A percentile compares a stretch with the other conserved stretches of the same genome.
Conservation (phyloP, 202 grass and related monocot genomes). For the Saccharum hybrid region DNA sequence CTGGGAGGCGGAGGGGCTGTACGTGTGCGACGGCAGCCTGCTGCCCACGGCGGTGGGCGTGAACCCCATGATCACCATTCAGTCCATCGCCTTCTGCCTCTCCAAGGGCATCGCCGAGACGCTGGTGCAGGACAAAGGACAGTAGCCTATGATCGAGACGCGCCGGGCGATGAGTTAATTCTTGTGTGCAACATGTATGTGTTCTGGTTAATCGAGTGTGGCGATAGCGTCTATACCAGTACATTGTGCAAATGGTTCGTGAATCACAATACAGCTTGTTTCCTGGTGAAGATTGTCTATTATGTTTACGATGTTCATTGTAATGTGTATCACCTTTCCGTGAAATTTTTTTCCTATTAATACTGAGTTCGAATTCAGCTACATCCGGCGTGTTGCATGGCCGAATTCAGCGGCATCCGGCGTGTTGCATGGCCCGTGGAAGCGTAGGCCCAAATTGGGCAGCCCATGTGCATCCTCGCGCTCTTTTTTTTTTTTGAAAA, state of each 20-base stretch:
- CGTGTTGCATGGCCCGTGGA: background rate
- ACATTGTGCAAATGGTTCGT: conserved; percentile 1
- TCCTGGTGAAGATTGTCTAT: background rate
- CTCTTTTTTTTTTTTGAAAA: too few species aligned
- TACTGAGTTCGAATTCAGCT: too few species aligned
- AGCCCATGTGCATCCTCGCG: too few species aligned
- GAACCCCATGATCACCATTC: conserved; percentile 93
- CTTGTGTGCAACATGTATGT: background rate
- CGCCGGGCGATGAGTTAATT: background rate
- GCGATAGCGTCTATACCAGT: background rate
- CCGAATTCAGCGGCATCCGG: background rate
- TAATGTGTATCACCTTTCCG: background rate
- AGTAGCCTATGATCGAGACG: background rate
- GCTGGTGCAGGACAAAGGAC: conserved; percentile 34
- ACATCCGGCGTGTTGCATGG: too few species aligned
- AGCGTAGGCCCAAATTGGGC: background rate
- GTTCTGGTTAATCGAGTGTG: background rate
- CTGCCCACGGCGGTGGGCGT: conserved; percentile 75
- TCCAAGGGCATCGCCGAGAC: conserved; percentile 63
- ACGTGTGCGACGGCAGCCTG: conserved; percentile 79
- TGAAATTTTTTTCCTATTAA: too few species aligned
- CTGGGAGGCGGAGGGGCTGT: conserved; percentile 85
- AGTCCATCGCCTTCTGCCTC: conserved; percentile 77
- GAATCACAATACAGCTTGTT: background rate
- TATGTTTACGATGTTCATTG: background rate